Evolutionary conservation across 495 filamentous ascomycete species (phyloP).

Genomic region (Penicillium chermesinum): DNA sequence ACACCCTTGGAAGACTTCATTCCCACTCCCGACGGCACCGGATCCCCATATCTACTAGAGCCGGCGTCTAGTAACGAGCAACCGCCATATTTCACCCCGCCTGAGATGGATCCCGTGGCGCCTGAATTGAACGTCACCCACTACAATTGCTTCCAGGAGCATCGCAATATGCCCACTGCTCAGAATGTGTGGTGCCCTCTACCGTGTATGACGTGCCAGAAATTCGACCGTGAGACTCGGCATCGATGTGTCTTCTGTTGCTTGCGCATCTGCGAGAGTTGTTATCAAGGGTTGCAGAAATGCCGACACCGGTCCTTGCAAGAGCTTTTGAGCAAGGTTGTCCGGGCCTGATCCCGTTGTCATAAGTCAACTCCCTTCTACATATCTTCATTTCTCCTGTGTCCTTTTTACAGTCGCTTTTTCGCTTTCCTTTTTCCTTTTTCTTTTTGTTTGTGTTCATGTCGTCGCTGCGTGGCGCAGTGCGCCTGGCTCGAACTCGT

Average conservation of each 20-base stretch:
- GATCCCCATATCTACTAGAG: slow-evolving; percentile 24
- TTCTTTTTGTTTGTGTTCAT: slow-evolving; percentile 8
- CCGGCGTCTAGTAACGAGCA: slow-evolving; percentile 25
- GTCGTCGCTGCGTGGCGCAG: slow-evolving; percentile 10
- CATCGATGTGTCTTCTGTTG: slow-evolving; percentile 48
- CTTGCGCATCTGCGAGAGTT: slow-evolving; percentile 41
- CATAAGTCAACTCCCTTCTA: not conserved
- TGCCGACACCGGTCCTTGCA: slow-evolving; percentile 31
- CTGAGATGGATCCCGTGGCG: slow-evolving; percentile 30
- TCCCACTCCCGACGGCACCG: slow-evolving; percentile 30
- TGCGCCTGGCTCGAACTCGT: slow-evolving; percentile 2
- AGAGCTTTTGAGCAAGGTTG: slow-evolving; percentile 25
- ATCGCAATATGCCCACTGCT: slow-evolving; percentile 37
- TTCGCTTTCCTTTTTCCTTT: not conserved
- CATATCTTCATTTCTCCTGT: slow-evolving; percentile 1
- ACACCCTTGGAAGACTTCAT: slow-evolving; percentile 37
- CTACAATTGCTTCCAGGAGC: slow-evolving; percentile 42
- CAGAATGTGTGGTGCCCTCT: slow-evolving; percentile 43
- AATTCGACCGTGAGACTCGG: slow-evolving; percentile 38
- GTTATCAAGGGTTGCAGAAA: slow-evolving; percentile 36
- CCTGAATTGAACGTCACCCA: slow-evolving; percentile 40
- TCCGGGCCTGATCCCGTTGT: not conserved
- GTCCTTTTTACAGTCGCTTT: slow-evolving; percentile 4
- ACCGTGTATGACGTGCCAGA: slow-evolving; percentile 48
- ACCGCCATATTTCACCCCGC: slow-evolving; percentile 24